Base-by-base conservation (phyloP, 805 yeast genomes). In the Ogataea trehaloabstinens region DNA sequence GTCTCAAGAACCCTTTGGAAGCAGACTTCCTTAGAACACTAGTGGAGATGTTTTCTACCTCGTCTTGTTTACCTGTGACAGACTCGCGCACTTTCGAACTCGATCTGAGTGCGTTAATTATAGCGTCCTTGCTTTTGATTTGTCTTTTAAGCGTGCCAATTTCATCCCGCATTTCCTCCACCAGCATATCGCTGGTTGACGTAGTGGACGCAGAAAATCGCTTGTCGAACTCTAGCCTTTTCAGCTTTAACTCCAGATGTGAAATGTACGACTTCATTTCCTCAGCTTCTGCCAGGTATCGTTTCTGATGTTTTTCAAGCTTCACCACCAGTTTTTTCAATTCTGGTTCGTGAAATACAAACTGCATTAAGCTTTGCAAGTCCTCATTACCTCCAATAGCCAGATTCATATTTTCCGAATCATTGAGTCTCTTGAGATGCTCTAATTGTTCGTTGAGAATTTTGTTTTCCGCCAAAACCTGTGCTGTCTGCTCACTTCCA, bases 81-180 rank as follows among this genome's bases (percentile, higher is more conserved):
- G 49, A 45, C 20, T 66, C 77, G 24, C 90, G 71, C 24, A 83
- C 70, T 51, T 80, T 72, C 24, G 78, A 71, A 2, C 86, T 76
- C 32, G 83, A 77, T 24, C 82, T 77, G 40, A 88, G 64, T 1
- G 91, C 88, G 43, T 74, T 77, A 41, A 89, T 85, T 46, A 89
- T 81, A 32, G 80, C 79, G 49, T 88, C 95, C 58, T 88, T 89
- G 46, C 84, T 85, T 32, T 74, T 71, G 27, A 85, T 53, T 31
- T 74, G 69, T 35, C 77, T 82, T 50, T 74, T 73, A 48, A 90
- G 66, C 35, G 80, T 87, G 33, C 63, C 51, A 11, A 89, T 76
- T 52, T 85, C 91, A 34, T 80, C 86, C 41, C 76, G 81, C 48
- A 30, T 20, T 80, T 82, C 31, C 81, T 85, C 44, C 69, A 68